Conservation (phyloP, 257 asterid genomes). For the Fraxinus pennsylvanica region DNA sequence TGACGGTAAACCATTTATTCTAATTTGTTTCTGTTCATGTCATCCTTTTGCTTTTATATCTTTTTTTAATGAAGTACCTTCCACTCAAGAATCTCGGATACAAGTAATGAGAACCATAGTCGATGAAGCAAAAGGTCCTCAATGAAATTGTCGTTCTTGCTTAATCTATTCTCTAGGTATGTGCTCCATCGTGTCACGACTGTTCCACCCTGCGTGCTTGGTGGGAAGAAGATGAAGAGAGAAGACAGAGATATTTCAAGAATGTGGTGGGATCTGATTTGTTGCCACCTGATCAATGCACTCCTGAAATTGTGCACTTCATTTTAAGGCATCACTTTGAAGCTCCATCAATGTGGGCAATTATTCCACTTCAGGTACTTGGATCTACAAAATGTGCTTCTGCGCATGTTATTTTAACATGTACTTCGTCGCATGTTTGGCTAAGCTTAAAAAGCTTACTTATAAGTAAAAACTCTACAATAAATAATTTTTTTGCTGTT, state of each 20-base stretch:
- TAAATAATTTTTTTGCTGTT: neutral
- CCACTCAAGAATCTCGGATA: neutral
- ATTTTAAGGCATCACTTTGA: constrained; percentile 80
- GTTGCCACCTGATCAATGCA: constrained; percentile 77
- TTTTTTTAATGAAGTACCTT: neutral
- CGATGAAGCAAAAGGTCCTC: neutral
- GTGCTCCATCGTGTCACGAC: constrained; percentile 99
- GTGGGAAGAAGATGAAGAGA: constrained; percentile 99
- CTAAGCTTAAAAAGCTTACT: neutral
- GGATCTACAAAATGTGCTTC: neutral
- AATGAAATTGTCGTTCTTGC: neutral
- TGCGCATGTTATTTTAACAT: neutral
- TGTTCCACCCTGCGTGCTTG: constrained; percentile 97
- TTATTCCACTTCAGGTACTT: constrained; percentile 94
- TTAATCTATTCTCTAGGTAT: constrained; percentile 50
- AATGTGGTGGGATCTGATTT: constrained; percentile 67
- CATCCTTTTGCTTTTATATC: neutral
- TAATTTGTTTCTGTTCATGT: neutral
- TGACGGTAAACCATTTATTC: constrained; percentile 64
- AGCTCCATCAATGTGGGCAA: constrained; percentile 98
- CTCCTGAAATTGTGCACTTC: constrained; percentile 73
- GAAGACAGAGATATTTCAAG: constrained; percentile 63
- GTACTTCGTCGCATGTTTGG: neutral
- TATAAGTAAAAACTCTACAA: no score
- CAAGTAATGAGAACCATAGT: neutral